These are phyloP conservation scores for Starmerella gropengiesseri DNA, from an alignment of 805 yeast species.

Conservation along the genomic window DNA sequence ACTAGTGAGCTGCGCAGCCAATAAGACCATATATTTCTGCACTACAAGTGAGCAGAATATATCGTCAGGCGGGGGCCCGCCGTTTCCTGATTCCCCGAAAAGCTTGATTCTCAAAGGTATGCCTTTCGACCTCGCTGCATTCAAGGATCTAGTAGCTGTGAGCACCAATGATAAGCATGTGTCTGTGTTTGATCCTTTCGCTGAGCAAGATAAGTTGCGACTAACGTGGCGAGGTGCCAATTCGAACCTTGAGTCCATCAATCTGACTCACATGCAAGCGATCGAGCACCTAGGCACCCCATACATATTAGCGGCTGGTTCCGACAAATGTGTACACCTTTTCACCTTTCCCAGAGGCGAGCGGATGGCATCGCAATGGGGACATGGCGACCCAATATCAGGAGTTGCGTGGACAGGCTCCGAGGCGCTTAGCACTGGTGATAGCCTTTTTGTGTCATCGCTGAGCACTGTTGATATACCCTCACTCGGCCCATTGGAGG, in stretches of 20 bases:
- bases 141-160: constrained; percentile 3
- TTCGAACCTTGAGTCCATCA: constrained; percentile 17
- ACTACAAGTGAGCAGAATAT: constrained; percentile 19
- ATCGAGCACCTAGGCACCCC: neutral
- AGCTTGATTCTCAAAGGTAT: constrained; percentile 42
- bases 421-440: constrained; percentile 16
- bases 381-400: constrained; percentile 43
- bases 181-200: constrained; percentile 12
- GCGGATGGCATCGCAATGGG: constrained; percentile 46
- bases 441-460: constrained; percentile 13
- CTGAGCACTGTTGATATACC: neutral
- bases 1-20: constrained; percentile 44
- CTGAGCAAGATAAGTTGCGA: constrained; percentile 7
- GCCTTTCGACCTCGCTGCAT: constrained; percentile 35
- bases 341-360: constrained; percentile 40
- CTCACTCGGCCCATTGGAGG: neutral
- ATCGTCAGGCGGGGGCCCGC: constrained; percentile 13
- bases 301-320: constrained; percentile 29
- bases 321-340: constrained; percentile 48
- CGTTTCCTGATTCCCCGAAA: constrained; percentile 32
- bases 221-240: constrained; percentile 17
- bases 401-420: constrained; percentile 29
- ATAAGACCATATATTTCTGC: constrained; percentile 50
- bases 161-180: constrained; percentile 22
- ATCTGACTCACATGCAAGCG: constrained; percentile 13